Base-by-base conservation (phyloP, 306 rosid genomes). In the Prunus campanulata region DNA sequence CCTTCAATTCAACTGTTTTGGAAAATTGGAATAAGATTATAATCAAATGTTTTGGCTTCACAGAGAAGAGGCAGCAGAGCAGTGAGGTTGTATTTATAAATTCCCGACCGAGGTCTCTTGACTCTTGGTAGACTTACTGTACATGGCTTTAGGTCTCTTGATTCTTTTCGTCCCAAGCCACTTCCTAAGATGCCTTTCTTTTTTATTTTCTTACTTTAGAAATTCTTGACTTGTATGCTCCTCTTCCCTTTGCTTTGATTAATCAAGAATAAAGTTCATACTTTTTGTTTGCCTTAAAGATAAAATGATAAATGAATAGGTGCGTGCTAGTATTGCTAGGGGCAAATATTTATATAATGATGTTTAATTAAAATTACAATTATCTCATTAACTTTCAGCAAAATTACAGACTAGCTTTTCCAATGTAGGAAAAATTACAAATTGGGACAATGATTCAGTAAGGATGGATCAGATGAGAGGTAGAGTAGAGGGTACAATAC, bases 401-500 rank as follows among this genome's bases (percentile, higher is more conserved):
- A 32, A 4, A 32, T 32, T 32, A 32, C 35, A 6, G 0, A 32
- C 35, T 32, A 32, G 35, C 35, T 32, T 32, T 32, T 32, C 35
- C 35, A 32, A 32, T 32, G 6, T 32, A 27, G 19, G 49, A 73
- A 76, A 50, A 14, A 16, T 52, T 32, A 71, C 22, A 39, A 71
- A 18, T 49, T 65, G 64, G 18, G 60, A 55, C 8, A 66, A 13
- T 11, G 35, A n/a, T 64, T 68, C 11, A 78, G 50, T 52, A 66
- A 50, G 39, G 67, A 20, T 56, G 74, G 44, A 66, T 30, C 32
- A 32, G 63, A 32, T 32, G 39, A 5, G 30, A 18, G 11, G 46
- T 73, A 72, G 75, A 48, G 32, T 65, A 70, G 19, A 59, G 48
- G 46, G 39, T 15, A 47, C 50, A 47, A 3, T 72, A 62, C 74